Evolutionary conservation across 169 alveolate genomes (phyloP).

Genomic region (Plasmodium chabaudi): DNA sequence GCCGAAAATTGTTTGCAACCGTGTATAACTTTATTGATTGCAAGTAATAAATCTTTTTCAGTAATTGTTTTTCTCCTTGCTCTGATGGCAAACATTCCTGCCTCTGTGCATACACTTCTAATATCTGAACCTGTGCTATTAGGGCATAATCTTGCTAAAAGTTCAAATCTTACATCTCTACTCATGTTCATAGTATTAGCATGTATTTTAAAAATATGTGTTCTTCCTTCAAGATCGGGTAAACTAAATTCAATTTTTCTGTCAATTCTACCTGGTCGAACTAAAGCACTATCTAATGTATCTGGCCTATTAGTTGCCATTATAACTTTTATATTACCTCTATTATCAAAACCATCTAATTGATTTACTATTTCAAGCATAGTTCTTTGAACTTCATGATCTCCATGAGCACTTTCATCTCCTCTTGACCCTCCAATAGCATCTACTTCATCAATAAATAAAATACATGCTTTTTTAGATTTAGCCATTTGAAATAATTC

Average conservation of each 20-base stretch:
- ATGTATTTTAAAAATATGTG: slow-evolving; percentile 97
- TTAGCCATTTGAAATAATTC: slow-evolving; percentile 98
- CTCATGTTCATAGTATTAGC: slow-evolving; percentile 98
- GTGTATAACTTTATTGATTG: slow-evolving; percentile 97
- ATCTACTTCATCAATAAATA: slow-evolving; percentile 99
- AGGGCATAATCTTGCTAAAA: slow-evolving; percentile 97
- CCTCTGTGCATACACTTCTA: slow-evolving; percentile 99
- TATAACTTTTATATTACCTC: slow-evolving; percentile 98
- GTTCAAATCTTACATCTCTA: slow-evolving; percentile 96
- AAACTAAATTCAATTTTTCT: slow-evolving; percentile 98
- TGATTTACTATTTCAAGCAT: slow-evolving; percentile 99
- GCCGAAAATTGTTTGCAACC: slow-evolving; percentile 98
- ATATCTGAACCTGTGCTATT: slow-evolving; percentile 99
- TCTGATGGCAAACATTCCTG: slow-evolving; percentile 99
- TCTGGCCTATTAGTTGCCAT: slow-evolving; percentile 99
- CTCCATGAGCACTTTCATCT: slow-evolving; percentile 94
- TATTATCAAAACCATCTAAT: slow-evolving; percentile 99
- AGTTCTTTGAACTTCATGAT: slow-evolving; percentile 98
- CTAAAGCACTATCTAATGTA: slow-evolving; percentile 98
- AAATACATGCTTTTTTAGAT: slow-evolving; percentile 96
- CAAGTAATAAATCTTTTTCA: slow-evolving; percentile 97
- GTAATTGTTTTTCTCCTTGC: slow-evolving; percentile 98
- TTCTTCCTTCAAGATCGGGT: slow-evolving; percentile 98
- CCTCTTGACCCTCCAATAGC: slow-evolving; percentile 96
- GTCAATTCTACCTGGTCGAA: slow-evolving; percentile 99